These are phyloP conservation scores for Thalassiosira tumida DNA, from an alignment of 352 stramenopile genomes.

Conservation along the genomic window DNA sequence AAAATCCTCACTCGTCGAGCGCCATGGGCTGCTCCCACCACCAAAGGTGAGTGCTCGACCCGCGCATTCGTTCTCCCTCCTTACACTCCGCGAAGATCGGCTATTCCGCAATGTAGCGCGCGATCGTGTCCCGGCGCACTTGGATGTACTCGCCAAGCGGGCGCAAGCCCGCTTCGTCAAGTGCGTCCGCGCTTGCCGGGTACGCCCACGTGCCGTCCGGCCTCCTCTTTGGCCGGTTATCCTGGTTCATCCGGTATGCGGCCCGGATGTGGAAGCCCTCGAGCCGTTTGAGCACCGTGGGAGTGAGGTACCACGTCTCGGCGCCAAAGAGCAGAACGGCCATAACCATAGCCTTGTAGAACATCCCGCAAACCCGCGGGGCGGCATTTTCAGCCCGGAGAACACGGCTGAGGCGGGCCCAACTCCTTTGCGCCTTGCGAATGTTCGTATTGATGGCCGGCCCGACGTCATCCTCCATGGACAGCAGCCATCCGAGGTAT, in stretches of 20 bases:
- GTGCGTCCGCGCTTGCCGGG: neutral
- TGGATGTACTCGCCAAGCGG: neutral
- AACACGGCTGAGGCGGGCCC: no score
- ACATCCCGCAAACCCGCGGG: no score
- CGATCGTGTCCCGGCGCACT: neutral
- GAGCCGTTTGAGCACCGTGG: neutral
- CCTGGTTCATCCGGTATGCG: neutral
- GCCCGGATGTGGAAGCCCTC: slow-evolving; percentile 56
- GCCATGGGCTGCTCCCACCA: neutral
- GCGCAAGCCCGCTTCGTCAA: neutral
- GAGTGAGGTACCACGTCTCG: slow-evolving; percentile 39
- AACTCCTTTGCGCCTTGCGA: no score
- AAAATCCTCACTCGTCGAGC: no score
- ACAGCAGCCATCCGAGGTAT: no score
- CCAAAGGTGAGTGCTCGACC: neutral
- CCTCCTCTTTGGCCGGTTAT: neutral
- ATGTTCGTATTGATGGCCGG: no score
- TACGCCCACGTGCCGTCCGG: neutral
- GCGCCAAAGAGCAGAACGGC: slow-evolving; percentile 39
- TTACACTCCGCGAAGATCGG: neutral
- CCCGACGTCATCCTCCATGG: no score
- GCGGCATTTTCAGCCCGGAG: no score
- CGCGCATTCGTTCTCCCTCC: neutral
- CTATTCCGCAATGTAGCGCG: neutral
- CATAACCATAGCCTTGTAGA: slow-evolving; percentile 45